A percentile compares a stretch with the other conserved stretches of the same genome.
Conservation (phyloP, 2,329 filamentous ascomycete species). For the Onygenales sp. region DNA sequence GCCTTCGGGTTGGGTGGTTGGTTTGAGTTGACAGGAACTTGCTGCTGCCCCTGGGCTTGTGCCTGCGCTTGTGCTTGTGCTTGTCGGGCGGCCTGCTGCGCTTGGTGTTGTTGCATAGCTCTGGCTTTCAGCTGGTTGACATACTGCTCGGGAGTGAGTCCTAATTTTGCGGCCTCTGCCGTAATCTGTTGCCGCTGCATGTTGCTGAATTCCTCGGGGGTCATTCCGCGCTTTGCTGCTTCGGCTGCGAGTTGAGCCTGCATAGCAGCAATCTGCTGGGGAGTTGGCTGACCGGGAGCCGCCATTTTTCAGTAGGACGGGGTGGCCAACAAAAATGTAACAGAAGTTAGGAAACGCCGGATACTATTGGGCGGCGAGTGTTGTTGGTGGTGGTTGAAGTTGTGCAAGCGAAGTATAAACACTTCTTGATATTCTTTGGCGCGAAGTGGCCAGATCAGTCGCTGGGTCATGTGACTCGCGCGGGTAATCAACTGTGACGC, state of each 20-base stretch:
- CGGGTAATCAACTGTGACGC: background rate
- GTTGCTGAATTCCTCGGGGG: conserved; percentile 74
- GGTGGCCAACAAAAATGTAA: no score
- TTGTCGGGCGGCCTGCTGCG: conserved; percentile 33
- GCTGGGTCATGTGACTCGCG: background rate
- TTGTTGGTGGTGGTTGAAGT: background rate
- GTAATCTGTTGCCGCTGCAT: conserved; percentile 38
- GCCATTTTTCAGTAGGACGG: conserved; percentile 14
- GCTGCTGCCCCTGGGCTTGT: conserved; percentile 24
- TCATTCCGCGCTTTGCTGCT: conserved; percentile 75
- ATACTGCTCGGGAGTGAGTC: conserved; percentile 43
- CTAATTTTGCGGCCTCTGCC: conserved; percentile 41
- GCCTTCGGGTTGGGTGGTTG: conserved; percentile 77
- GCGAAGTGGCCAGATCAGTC: conserved; percentile 3
- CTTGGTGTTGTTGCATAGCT: conserved; percentile 23
- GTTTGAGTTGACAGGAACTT: conserved; percentile 38
- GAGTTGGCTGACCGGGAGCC: conserved; percentile 48
- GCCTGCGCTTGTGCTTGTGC: conserved; percentile 20
- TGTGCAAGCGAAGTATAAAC: background rate
- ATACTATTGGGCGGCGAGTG: background rate
- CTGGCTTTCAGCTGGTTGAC: conserved; percentile 29
- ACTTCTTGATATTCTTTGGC: background rate
- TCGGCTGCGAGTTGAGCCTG: conserved; percentile 74
- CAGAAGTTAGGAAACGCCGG: no score
- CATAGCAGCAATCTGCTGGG: conserved; percentile 77